phyloP scores from a whole-genome alignment of 768 basidiomycete genomes.

The Boletus vermiculosoides region DNA sequence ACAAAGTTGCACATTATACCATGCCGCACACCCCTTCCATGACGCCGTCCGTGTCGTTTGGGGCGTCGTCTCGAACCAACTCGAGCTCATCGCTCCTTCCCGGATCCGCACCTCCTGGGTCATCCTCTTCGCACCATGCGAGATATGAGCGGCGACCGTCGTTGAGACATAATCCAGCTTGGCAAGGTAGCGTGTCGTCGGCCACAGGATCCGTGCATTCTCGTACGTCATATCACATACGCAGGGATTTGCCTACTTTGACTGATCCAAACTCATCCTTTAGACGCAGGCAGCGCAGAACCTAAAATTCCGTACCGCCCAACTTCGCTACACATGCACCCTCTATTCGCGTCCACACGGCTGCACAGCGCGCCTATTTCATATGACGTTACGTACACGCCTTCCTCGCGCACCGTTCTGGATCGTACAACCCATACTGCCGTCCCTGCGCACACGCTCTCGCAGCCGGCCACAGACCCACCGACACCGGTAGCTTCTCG shows the following conservation, averaged over 20 bases:
- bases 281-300: conserved; percentile 27
- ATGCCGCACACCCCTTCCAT: conserved; percentile 31
- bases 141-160: conserved; percentile 45
- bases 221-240: conserved; percentile 34
- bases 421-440: conserved; percentile 53
- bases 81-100: conserved; percentile 50
- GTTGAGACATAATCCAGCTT: conserved; percentile 46
- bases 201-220: conserved; percentile 39
- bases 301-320: conserved; percentile 21
- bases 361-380: conserved; percentile 60
- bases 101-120: conserved; percentile 40
- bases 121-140: conserved; percentile 39
- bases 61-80: conserved; percentile 48
- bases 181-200: conserved; percentile 42
- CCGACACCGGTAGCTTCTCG: conserved; percentile 44
- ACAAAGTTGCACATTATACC: conserved; percentile 31
- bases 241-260: background rate
- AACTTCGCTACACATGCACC: conserved; percentile 57
- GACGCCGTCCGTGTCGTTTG: conserved; percentile 34
- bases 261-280: conserved; percentile 3
- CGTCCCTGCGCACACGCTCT: conserved; percentile 54
- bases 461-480: conserved; percentile 65
- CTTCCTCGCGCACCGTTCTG: conserved; percentile 55
- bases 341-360: conserved; percentile 55
- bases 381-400: conserved; percentile 56